Evolutionary conservation across 2,329 filamentous ascomycete species (phyloP).

Genomic region (Talaromyces sp.): DNA sequence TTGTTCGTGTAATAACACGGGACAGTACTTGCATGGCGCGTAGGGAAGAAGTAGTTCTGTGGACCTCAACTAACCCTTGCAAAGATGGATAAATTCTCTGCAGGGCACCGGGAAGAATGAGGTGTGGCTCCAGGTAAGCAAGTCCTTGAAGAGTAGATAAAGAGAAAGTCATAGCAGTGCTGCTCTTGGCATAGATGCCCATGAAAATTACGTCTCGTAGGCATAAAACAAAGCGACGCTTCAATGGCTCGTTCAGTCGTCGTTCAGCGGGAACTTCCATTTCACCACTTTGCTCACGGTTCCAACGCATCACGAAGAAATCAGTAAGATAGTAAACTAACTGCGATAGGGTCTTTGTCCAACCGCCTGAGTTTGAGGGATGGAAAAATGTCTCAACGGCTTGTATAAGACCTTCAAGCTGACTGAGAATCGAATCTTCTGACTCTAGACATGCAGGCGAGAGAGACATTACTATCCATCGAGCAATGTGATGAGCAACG

Average conservation of each 20-base stretch:
- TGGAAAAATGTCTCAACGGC: constrained; percentile 99
- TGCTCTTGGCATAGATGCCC: constrained; percentile 96
- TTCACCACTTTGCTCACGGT: constrained; percentile 89
- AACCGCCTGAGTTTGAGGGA: constrained; percentile 89
- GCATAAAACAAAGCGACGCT: constrained; percentile 84
- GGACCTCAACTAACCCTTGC: constrained; percentile 94
- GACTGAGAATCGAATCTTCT: constrained; percentile 78
- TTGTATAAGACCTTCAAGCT: constrained; percentile 87
- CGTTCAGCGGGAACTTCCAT: constrained; percentile 81
- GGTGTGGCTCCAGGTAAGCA: constrained; percentile 84
- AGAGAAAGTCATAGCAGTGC: constrained; percentile 87
- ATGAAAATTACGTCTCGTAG: constrained; percentile 94
- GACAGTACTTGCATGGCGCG: constrained; percentile 90
- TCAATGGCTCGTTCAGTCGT: constrained; percentile 76
- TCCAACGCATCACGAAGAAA: constrained; percentile 97
- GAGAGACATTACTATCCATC: constrained; percentile 90
- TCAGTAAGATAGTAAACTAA: constrained; percentile 91
- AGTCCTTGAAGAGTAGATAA: constrained; percentile 86
- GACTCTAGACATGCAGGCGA: constrained; percentile 79
- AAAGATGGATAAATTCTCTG: constrained; percentile 97
- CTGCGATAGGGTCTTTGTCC: constrained; percentile 89
- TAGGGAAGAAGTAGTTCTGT: constrained; percentile 91
- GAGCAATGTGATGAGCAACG: constrained; percentile 84
- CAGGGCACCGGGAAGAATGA: constrained; percentile 89
- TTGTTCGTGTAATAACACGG: constrained; percentile 86